A percentile compares a stretch with the other conserved stretches of the same genome.
phyloP scores from a whole-genome alignment of 257 asterid species.

The Ophiorrhiza pumila region DNA sequence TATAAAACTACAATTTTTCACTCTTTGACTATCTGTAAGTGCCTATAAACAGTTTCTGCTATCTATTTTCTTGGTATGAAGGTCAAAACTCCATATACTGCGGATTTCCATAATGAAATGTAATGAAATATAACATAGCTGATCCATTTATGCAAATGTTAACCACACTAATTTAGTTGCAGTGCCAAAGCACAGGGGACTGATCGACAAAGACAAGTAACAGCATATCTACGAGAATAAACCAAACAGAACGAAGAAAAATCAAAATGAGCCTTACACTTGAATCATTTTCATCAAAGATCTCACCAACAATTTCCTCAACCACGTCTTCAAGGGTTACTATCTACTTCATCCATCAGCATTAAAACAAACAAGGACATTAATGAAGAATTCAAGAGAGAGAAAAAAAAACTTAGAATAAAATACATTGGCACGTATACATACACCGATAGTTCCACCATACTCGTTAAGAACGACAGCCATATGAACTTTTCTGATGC shows the following conservation, averaged over 20 bases:
- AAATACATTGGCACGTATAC: constrained; percentile 23
- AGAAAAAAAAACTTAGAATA: constrained; percentile 5
- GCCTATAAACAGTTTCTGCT: neutral
- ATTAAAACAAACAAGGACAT: constrained; percentile 4
- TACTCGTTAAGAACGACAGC: constrained; percentile 98
- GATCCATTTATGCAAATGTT: neutral
- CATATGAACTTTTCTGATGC: constrained; percentile 99
- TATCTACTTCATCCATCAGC: constrained; percentile 47
- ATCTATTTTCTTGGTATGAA: neutral
- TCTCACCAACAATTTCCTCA: constrained; percentile 99
- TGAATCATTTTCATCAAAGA: constrained; percentile 96
- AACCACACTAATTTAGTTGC: neutral
- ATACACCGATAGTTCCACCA: constrained; percentile 98
- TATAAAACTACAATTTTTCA: neutral
- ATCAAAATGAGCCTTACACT: constrained; percentile 50
- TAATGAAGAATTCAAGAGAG: neutral
- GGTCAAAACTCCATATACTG: neutral
- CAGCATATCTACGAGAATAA: neutral
- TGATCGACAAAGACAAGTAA: too few species aligned
- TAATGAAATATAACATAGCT: neutral
- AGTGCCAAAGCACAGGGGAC: neutral
- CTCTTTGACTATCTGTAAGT: neutral
- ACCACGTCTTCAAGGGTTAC: constrained; percentile 99
- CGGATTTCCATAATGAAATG: neutral
- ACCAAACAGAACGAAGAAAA: neutral